Evolutionary conservation across 345 rosid species (phyloP), one percentile per base, ranked within the genome.

Genomic region (Noccaea bulbosa): DNA sequence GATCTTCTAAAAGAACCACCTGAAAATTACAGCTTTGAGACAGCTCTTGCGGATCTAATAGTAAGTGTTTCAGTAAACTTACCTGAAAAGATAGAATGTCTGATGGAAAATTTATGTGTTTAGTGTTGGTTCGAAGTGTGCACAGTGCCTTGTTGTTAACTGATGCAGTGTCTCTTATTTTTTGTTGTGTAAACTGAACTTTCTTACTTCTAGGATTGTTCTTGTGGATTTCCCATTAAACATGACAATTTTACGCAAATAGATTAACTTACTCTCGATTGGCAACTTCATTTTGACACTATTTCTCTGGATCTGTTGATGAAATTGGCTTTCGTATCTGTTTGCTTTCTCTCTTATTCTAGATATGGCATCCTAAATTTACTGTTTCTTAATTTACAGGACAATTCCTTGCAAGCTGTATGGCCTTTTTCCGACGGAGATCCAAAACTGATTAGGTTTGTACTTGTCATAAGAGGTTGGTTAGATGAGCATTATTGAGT

Each of bases 331-430:
- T 20, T 44, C 55, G 64, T 33, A 48, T 15, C 12, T 37, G 50
- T 57, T 71, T 40, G 32, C 11, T 55, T 55, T 65, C 60, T 46
- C 24, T 8, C 20, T 64, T 38, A 35, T 46, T 33, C 20, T 22
- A 11, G 43, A 55, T 46, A 56, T 17, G 37, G 20, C 50, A 22
- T 30, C 24, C 52, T 67, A 38, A 55, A 8, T 7, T 47, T 17
- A 34, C 43, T 68, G 30, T 5, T 75, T 17, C 67, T 6, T 38
- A 11, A 75, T 77, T 69, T 16, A 39, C 83, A 87, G 93, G 96
- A 87, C 74, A 87, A 87, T 76, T 90, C 91, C 38, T 79, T 90
- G 79, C 96, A 90, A 84, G 96, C 93, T 43, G 86, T 90, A 6
- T 87, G 91, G 91, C 48, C 72, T 37, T 76, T 53, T 44, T 67